phyloP scores from a whole-genome alignment of 805 yeast species.

The Candida easanensis region DNA sequence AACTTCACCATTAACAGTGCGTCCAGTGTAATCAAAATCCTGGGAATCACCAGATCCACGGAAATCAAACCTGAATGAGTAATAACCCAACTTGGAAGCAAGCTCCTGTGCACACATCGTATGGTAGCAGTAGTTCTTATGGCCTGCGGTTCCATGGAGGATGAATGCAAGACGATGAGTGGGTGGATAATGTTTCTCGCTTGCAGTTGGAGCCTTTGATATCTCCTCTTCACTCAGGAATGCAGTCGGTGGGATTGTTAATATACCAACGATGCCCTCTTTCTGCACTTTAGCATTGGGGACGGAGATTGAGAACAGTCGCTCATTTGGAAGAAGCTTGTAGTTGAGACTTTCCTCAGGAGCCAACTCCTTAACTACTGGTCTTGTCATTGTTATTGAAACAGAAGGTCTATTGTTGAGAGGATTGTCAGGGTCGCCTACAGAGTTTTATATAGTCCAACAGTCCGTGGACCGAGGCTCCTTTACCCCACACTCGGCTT shows the following conservation, averaged over 20 bases:
- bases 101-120: conserved; percentile 56
- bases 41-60: conserved; percentile 82
- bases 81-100: conserved; percentile 57
- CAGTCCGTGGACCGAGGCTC: too few species aligned
- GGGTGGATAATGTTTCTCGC: conserved; percentile 28
- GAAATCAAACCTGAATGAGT: conserved; percentile 76
- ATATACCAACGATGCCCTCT: conserved; percentile 35
- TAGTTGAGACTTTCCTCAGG: conserved; percentile 18
- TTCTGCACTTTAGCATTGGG: conserved; percentile 25
- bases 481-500: too few species aligned
- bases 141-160: conserved; percentile 85
- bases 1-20: conserved; percentile 61
- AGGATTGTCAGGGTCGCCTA: too few species aligned
- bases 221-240: conserved; percentile 20
- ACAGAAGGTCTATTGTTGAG: too few species aligned
- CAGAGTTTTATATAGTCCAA: too few species aligned
- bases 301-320: conserved; percentile 23
- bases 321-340: conserved; percentile 24
- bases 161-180: conserved; percentile 56
- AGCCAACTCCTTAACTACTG: neutral
- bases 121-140: conserved; percentile 76
- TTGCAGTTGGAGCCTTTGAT: conserved; percentile 9
- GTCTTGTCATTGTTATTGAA: neutral
- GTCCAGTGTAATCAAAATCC: conserved; percentile 41
- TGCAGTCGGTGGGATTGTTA: conserved; percentile 32